Evolutionary conservation across 1,139 yeast species (phyloP).

Genomic region (Hyphopichia burtonii): DNA sequence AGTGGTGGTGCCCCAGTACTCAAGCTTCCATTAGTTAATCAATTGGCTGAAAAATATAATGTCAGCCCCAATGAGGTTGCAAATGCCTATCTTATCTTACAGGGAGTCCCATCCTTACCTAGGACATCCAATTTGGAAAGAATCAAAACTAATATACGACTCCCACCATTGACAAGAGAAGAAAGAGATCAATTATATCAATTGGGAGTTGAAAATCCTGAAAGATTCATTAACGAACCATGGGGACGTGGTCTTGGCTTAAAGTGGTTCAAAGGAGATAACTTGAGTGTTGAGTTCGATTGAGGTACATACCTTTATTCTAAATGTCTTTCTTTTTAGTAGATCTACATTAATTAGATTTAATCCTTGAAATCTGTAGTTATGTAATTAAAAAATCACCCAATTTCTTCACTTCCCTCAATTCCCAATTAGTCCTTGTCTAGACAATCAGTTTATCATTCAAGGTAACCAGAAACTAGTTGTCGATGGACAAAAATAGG

Average conservation of each 20-base stretch:
- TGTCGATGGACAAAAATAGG: no score
- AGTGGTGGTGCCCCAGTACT: constrained; percentile 36
- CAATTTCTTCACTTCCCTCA: no score
- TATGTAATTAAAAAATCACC: no score
- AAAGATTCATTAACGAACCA: constrained; percentile 29
- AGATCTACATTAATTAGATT: no score
- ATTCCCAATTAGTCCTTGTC: no score
- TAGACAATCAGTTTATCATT: no score
- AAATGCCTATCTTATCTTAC: constrained; percentile 36
- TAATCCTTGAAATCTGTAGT: no score
- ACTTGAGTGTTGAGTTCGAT: constrained; percentile 7
- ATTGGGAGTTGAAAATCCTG: constrained; percentile 45
- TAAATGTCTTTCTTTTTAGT: no score
- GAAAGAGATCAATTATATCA: constrained; percentile 43
- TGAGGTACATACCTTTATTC: background rate
- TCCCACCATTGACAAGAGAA: constrained; percentile 41
- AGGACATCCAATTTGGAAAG: constrained; percentile 39
- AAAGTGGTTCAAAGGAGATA: constrained; percentile 35
- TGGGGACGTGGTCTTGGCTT: constrained; percentile 41
- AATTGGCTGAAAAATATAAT: constrained; percentile 31
- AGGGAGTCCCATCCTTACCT: constrained; percentile 32
- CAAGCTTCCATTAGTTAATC: constrained; percentile 27
- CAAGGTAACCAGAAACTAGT: no score
- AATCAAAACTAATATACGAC: constrained; percentile 26
- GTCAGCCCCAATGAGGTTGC: constrained; percentile 35